Evolutionary conservation across 2,329 filamentous ascomycete species (phyloP).

Genomic region (Calycina marina): DNA sequence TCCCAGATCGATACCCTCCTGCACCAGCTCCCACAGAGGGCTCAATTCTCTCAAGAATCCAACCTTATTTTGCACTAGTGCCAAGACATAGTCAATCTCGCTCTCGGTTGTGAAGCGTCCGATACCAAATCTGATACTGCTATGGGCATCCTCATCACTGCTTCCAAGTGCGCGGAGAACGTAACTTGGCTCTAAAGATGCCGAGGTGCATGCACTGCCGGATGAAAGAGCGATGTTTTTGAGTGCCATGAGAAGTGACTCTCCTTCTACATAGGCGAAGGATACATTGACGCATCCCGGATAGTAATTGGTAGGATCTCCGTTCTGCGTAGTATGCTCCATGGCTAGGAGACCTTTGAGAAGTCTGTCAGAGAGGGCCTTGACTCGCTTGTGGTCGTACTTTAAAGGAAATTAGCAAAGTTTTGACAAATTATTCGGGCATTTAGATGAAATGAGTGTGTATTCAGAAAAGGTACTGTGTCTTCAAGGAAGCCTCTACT

Average conservation of each 20-base stretch:
- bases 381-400: conserved; percentile 86
- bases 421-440: conserved; percentile 3
- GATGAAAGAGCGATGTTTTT: conserved; percentile 97
- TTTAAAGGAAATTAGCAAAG: conserved; percentile 27
- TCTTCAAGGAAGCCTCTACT: conserved; percentile 24
- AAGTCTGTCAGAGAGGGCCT: conserved; percentile 68
- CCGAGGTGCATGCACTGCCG: conserved; percentile 91
- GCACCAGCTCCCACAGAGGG: conserved; percentile 92
- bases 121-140: conserved; percentile 94
- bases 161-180: conserved; percentile 87
- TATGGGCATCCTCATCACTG: conserved; percentile 95
- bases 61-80: conserved; percentile 82
- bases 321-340: conserved; percentile 88
- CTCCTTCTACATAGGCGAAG: conserved; percentile 95
- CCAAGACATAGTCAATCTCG: conserved; percentile 95
- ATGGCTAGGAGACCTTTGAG: conserved; percentile 69
- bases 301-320: conserved; percentile 71
- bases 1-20: conserved; percentile 89
- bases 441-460: conserved; percentile 14
- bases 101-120: conserved; percentile 89
- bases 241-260: conserved; percentile 93
- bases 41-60: conserved; percentile 88
- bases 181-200: conserved; percentile 91
- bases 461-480: conserved; percentile 21
- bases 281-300: conserved; percentile 97